Conservation (phyloP, 352 stramenopile species). For the Phytophthora sojae region DNA sequence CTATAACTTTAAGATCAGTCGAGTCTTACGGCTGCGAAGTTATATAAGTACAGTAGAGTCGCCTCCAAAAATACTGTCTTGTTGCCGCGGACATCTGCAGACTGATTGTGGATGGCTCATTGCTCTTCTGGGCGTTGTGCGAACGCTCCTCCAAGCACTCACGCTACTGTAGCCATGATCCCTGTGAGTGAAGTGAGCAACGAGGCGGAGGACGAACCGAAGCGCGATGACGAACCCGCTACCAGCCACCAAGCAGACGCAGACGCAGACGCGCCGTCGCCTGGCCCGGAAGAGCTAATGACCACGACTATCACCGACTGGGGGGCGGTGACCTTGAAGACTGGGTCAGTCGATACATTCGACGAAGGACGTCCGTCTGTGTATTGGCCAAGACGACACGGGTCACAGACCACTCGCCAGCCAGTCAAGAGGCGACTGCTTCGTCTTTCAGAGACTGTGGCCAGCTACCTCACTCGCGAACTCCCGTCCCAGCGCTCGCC, state of each 20-base stretch:
- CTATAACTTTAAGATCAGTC: too few relatives aligned
- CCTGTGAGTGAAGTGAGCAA: not conserved
- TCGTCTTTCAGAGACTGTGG: conserved; percentile 1
- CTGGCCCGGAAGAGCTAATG: not conserved
- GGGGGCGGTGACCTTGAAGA: not conserved
- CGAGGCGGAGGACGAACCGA: not conserved
- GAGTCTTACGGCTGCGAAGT: not conserved
- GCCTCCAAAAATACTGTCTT: not conserved
- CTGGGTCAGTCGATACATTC: not conserved
- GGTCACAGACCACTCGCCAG: not conserved
- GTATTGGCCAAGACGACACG: not conserved
- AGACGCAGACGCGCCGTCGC: not conserved
- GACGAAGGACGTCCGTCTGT: not conserved
- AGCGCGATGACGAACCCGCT: not conserved
- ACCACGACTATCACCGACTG: not conserved
- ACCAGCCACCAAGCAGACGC: not conserved
- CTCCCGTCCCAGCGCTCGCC: conserved; percentile 9
- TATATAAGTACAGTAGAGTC: not conserved
- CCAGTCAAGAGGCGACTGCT: not conserved
- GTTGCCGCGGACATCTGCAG: not conserved
- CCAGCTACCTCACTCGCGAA: conserved; percentile 2
- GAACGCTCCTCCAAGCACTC: too few relatives aligned
- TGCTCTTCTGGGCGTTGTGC: not conserved
- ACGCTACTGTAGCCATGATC: not conserved
- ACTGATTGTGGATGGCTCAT: not conserved